phyloP scores from a whole-genome alignment of 352 stramenopile species.

The Globisporangium spiculum region DNA sequence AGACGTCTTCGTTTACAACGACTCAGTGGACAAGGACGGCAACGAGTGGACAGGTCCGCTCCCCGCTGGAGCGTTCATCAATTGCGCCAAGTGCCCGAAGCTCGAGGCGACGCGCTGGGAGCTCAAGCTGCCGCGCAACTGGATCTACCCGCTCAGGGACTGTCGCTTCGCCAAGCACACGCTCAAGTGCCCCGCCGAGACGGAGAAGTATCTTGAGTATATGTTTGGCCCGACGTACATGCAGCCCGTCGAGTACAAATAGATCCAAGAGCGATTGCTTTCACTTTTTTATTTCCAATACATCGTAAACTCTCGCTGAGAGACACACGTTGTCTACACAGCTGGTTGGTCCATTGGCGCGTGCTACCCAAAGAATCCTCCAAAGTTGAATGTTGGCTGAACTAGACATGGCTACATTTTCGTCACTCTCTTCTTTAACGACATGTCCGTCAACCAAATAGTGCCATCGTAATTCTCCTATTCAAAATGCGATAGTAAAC shows the following conservation, averaged over 20 bases:
- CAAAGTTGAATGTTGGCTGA: too few species aligned
- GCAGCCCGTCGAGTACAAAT: background rate
- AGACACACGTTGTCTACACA: too few species aligned
- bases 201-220: constrained; percentile 22
- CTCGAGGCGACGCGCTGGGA: constrained; percentile 4
- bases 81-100: constrained; percentile 19
- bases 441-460: background rate
- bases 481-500: background rate
- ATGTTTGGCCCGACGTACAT: constrained; percentile 24
- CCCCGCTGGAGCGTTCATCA: constrained; percentile 23
- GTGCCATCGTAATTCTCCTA: background rate
- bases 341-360: too few species aligned
- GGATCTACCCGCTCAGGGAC: constrained; percentile 25
- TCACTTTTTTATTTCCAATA: background rate
- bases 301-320: background rate
- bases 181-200: constrained; percentile 22
- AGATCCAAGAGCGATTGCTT: background rate
- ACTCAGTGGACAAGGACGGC: constrained; percentile 13
- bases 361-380: background rate
- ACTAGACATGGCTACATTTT: constrained; percentile 1
- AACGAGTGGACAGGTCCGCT: constrained; percentile 17
- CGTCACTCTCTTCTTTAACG: background rate
- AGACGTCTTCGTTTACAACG: constrained; percentile 33
- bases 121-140: constrained; percentile 24
- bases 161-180: constrained; percentile 24